Conservation (phyloP, 352 stramenopile genomes). For the Pythium plurisporium region DNA sequence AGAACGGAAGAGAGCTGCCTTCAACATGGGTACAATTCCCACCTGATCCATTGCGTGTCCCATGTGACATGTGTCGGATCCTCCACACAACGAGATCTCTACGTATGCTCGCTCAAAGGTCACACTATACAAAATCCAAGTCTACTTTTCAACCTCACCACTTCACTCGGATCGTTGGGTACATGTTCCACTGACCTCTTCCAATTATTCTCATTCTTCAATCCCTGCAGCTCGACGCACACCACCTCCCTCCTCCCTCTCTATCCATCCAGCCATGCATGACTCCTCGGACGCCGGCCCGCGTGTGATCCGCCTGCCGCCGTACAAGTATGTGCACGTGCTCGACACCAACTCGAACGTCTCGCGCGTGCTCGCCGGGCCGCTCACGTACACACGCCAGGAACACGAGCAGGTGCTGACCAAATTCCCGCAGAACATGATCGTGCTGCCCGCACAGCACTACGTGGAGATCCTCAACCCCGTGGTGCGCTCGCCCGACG, state of each 20-base stretch:
- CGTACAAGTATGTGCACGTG: conserved; percentile 83
- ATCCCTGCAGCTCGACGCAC: background rate
- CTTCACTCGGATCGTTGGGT: conserved; percentile 5
- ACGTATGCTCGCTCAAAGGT: no score
- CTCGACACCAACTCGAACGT: conserved; percentile 86
- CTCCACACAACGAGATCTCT: no score
- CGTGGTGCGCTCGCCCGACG: conserved; percentile 43
- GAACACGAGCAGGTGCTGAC: conserved; percentile 76
- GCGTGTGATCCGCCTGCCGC: conserved; percentile 67
- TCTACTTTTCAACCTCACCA: background rate
- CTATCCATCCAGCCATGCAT: background rate
- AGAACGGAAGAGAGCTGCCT: background rate
- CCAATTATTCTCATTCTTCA: conserved; percentile 7
- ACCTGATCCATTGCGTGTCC: background rate
- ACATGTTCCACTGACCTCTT: conserved; percentile 3
- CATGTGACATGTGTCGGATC: conserved; percentile 10
- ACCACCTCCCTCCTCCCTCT: background rate
- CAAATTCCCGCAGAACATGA: conserved; percentile 59
- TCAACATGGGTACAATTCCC: conserved; percentile 16
- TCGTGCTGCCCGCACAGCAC: conserved; percentile 69
- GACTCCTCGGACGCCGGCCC: conserved; percentile 32
- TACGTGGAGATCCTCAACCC: conserved; percentile 77
- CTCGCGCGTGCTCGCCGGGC: conserved; percentile 67
- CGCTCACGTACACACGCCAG: conserved; percentile 75
- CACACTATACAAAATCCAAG: conserved; percentile 8